Base-by-base conservation (phyloP, 495 filamentous ascomycete species). In the Copromyces sp. region DNA sequence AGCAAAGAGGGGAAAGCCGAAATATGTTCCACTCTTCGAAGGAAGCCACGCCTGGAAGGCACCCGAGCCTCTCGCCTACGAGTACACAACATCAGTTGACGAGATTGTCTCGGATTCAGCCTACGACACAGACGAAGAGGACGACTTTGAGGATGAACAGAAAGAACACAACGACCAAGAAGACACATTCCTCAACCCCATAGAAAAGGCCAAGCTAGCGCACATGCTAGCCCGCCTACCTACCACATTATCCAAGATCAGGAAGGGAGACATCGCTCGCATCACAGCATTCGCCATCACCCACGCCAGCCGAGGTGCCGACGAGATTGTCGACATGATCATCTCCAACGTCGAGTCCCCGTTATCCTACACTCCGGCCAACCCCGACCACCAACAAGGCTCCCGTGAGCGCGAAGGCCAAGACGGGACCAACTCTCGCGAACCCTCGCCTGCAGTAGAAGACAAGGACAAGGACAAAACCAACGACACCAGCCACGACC, bases 221-320 rank as follows among this genome's bases (percentile, higher is more conserved):
- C 90, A 93, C 77, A 83, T 97, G 6, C 86, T 97, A 9, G 89
- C 91, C 32, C 89, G 95, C 38, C 86, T 98, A 7, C 95, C 95
- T 1, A 93, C 89, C 1, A 90, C 86, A 16, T 88, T 92, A 37
- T 88, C 88, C 4, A 90, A 88, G 76, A 87, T 97, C 24, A 87
- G 93, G 38, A 92, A 92, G 77, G 93, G 94, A 3, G 95, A 98
- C 78, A 89, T 97, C 39, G 94, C 94, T 20, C 87, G 94, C 4
- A 84, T 98, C 3, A 94, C 94, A 4, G 87, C 91, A 35, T 98
- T 98, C 78, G 95, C 95, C 14, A 94, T 98, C 74, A 91, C 91
- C 3, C 92, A 98, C 78, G 93, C 93, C 3, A 88, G 84, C 39
- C 77, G 84, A 53, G 93, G 90, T 3, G 93, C 92, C 9, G 92